These are phyloP conservation scores for Verticillium tricorpus DNA, from an alignment of 2,329 filamentous ascomycete species.

Conservation along the genomic window DNA sequence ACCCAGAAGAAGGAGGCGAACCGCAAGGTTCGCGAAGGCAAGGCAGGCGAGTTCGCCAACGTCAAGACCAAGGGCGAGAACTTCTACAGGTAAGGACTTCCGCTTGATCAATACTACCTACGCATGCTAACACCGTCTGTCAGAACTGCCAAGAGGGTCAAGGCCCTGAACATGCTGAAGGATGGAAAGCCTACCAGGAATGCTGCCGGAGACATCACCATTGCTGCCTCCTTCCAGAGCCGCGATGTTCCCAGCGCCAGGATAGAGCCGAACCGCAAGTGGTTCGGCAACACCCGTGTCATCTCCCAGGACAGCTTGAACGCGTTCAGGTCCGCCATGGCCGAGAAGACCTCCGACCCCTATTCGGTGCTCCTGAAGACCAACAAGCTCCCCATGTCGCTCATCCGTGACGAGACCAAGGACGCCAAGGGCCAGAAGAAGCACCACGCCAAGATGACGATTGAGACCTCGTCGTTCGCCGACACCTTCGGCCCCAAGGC, in stretches of 20 bases:
- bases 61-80: conserved; percentile 95
- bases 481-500: conserved; percentile 93
- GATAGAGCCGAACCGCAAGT: conserved; percentile 94
- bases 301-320: conserved; percentile 86
- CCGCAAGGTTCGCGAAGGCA: conserved; percentile 80
- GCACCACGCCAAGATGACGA: conserved; percentile 88
- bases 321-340: conserved; percentile 87
- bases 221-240: conserved; percentile 80
- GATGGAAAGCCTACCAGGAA: conserved; percentile 81
- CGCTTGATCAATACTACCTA: not conserved
- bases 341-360: conserved; percentile 82
- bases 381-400: conserved; percentile 93
- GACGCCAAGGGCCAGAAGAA: conserved; percentile 79
- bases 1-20: conserved; percentile 86
- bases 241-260: conserved; percentile 76
- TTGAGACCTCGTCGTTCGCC: conserved; percentile 80
- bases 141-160: conserved; percentile 76
- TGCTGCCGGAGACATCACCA: conserved; percentile 75
- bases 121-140: conserved; percentile 3
- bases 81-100: conserved; percentile 71
- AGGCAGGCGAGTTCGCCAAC: conserved; percentile 81
- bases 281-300: conserved; percentile 90
- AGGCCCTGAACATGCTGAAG: conserved; percentile 85
- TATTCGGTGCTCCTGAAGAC: conserved; percentile 94
- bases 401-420: conserved; percentile 75